Conservation (phyloP, 2,329 filamentous ascomycete genomes). For the Daldinia sp. region DNA sequence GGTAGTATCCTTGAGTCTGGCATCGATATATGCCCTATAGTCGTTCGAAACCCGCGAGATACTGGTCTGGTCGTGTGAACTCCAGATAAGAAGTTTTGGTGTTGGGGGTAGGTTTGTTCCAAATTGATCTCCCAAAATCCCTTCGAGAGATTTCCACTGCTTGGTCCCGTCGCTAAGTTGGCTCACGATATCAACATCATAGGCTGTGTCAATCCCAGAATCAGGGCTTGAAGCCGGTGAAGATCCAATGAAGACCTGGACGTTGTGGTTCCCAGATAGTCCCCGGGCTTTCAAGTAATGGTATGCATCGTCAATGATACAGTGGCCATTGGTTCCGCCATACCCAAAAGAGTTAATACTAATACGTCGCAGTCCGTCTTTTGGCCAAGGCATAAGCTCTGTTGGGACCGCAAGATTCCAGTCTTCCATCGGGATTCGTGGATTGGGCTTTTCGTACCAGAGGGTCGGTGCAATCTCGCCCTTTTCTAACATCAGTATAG, state of each 20-base stretch:
- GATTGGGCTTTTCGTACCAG: conserved; percentile 48
- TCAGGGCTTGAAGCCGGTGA: too few species aligned
- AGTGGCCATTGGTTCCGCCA: conserved; percentile 54
- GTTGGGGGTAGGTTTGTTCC: not conserved
- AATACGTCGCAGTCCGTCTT: conserved; percentile 48
- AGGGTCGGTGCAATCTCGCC: conserved; percentile 49
- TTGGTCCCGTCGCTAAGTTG: not conserved
- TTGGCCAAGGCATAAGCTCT: conserved; percentile 47
- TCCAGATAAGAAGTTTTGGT: not conserved
- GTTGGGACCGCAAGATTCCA: conserved; percentile 47
- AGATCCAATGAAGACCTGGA: too few species aligned
- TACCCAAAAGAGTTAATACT: conserved; percentile 55
- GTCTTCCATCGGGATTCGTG: conserved; percentile 48
- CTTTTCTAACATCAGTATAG: conserved; percentile 46
- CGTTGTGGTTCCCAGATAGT: conserved; percentile 33
- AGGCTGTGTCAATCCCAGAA: conserved; percentile 42
- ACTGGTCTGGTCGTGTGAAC: not conserved
- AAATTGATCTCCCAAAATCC: not conserved
- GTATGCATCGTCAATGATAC: conserved; percentile 52
- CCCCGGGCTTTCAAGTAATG: conserved; percentile 46
- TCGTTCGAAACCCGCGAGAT: not conserved
- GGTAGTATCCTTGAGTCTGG: not conserved
- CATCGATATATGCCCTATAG: not conserved
- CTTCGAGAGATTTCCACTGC: conserved; percentile 7
- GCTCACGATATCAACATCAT: conserved; percentile 23